Evolutionary conservation across 257 asterid genomes (phyloP), one percentile per base, ranked within the genome.

Genomic region (Leonotis leonurus): DNA sequence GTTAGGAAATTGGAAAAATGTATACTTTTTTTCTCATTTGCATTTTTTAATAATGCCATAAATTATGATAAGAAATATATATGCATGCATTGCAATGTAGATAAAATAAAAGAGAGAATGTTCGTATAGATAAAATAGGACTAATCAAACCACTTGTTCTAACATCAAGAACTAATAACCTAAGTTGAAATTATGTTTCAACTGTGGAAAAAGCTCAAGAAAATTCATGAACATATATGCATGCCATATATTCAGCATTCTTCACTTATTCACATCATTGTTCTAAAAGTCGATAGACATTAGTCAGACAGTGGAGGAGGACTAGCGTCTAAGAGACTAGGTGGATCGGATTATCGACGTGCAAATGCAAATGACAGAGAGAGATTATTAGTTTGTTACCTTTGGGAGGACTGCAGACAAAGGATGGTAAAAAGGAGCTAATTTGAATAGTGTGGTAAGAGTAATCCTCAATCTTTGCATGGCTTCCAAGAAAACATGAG

Each of bases 331-430:
- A n/a, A n/a, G n/a, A n/a, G n/a, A n/a, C n/a, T n/a, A n/a, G n/a
- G n/a, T n/a, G n/a, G n/a, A n/a, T n/a, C n/a, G n/a, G n/a, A n/a
- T n/a, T n/a, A n/a, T n/a, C n/a, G n/a, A n/a, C n/a, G n/a, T n/a
- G n/a, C n/a, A n/a, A n/a, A n/a, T n/a, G n/a, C n/a, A n/a, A n/a
- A n/a, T n/a, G n/a, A n/a, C n/a, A n/a, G 36, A 32, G 36, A 32
- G 36, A 32, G 36, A 3, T 3, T 5, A 29, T 3, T 7, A 3
- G 39, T 33, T 33, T n/a, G n/a, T n/a, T 67, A 74, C 75, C 71
- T 4, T 73, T 37, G 56, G 82, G 66, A 56, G 53, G 70, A 30
- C 36, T 73, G 77, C 82, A 77, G 64, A 62, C 41, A 4, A 79
- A 44, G 58, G 60, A 70, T 25, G 79, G 79, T 3, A 62, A 61